These are phyloP conservation scores for Daedaleopsis nitida DNA, from an alignment of 768 basidiomycete genomes.

Conservation along the genomic window DNA sequence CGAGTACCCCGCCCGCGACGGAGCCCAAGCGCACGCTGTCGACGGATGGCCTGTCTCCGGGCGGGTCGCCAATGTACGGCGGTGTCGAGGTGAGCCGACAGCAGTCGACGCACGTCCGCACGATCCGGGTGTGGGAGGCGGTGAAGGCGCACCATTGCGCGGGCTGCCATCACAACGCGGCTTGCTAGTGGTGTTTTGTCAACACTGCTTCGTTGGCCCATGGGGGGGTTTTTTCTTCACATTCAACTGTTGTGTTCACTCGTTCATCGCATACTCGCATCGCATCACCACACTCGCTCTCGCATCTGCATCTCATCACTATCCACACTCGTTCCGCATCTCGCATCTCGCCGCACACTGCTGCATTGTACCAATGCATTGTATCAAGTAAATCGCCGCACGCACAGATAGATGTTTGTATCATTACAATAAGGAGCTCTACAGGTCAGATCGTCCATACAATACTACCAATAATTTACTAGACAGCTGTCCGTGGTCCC, in stretches of 20 bases:
- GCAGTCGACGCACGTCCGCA: conserved; percentile 20
- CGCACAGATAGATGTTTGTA: conserved; percentile 1
- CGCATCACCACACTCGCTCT: background rate
- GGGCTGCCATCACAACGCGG: background rate
- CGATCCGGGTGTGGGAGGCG: conserved; percentile 25
- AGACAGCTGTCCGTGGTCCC: background rate
- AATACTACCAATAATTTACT: conserved; percentile 16
- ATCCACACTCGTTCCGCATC: too few relatives aligned
- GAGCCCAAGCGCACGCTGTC: conserved; percentile 5
- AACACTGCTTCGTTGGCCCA: background rate
- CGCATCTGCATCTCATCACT: too few relatives aligned
- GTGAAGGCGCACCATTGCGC: conserved; percentile 16
- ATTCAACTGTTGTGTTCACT: background rate
- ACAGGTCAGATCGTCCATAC: conserved; percentile 12
- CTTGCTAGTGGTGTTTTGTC: background rate
- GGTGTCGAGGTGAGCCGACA: conserved; percentile 6
- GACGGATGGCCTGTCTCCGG: too few relatives aligned
- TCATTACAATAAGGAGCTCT: conserved; percentile 20
- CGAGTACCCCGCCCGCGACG: background rate
- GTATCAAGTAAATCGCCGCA: too few relatives aligned
- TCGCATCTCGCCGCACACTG: too few relatives aligned
- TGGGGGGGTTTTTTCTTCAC: too few relatives aligned
- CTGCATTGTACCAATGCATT: too few relatives aligned
- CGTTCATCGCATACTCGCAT: background rate
- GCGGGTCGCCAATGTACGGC: conserved; percentile 10